A percentile compares a stretch with the other conserved stretches of the same genome.
Evolutionary conservation across 176 grass and related monocot genomes (phyloP).

Genomic region (Raddia distichophylla): DNA sequence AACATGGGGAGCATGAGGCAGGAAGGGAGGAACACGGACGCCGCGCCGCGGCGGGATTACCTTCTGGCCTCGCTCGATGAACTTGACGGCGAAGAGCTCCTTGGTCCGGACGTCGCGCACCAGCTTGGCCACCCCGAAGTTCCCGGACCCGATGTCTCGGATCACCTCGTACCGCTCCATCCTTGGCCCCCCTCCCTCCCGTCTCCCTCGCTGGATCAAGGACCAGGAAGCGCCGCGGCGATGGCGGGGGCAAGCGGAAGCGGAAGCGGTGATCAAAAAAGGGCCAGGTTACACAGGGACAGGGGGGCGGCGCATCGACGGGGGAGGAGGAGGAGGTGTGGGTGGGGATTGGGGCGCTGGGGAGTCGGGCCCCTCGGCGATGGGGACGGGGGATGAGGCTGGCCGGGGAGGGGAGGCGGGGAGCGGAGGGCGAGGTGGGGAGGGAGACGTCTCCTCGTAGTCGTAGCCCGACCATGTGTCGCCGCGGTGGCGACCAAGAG

Average conservation of each 20-base stretch:
- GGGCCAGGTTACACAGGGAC: neutral
- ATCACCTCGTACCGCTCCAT: conserved; percentile 94
- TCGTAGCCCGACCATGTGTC: conserved; percentile 37
- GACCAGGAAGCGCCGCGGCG: neutral
- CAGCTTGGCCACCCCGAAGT: conserved; percentile 92
- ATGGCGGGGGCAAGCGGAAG: neutral
- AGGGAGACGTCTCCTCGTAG: conserved; percentile 22
- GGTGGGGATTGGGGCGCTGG: conserved; percentile 6
- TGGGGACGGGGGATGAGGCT: conserved; percentile 2
- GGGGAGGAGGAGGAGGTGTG: neutral
- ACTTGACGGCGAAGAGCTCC: conserved; percentile 88
- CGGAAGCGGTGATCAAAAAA: neutral
- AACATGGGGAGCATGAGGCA: too few species aligned
- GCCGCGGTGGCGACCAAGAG: neutral
- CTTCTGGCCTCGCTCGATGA: conserved; percentile 87
- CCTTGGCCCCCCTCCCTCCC: neutral
- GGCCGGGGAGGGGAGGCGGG: conserved; percentile 13
- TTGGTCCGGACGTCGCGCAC: conserved; percentile 72
- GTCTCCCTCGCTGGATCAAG: neutral
- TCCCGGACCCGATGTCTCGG: conserved; percentile 78
- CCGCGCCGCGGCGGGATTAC: conserved; percentile 16
- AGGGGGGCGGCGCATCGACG: neutral
- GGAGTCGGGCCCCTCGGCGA: neutral
- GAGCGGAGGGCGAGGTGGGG: conserved; percentile 21
- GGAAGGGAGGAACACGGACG: neutral